Base-by-base conservation (phyloP, 495 filamentous ascomycete genomes). In the Chaetomidium leptoderma region DNA sequence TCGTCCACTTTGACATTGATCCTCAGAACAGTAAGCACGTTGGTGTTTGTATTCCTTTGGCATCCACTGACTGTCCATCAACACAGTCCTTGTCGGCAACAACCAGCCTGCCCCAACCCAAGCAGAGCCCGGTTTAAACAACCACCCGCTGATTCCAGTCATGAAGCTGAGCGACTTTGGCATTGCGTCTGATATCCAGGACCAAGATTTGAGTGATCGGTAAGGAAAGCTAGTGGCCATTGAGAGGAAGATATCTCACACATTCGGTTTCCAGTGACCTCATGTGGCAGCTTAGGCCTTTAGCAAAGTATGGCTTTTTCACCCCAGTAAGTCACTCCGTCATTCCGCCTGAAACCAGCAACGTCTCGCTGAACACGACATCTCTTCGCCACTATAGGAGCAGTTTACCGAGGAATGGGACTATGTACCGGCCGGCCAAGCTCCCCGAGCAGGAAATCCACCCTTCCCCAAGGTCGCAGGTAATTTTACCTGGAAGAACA, bases 1-100 rank as follows among this genome's bases (percentile, higher is more conserved):
- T 23, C 17, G 17, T 49, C 2, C 57, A 59, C 40, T 59, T 59
- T 19, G 49, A 59, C 37, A 59, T 59, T 17, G 57, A 59, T 32
- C 39, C 57, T 16, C 19, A 39, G 1, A 59, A 59, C 40, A 43
- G 46, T 44, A 44, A n/a, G n/a, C n/a, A n/a, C n/a, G n/a, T 39
- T 39, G 7, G 35, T 39, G n/a, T 19, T 6, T 19, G 1, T 32
- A 4, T 49, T 10, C 35, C 14, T 11, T 32, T 32, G 30, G 8
- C 3, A 13, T 0, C 7, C 14, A 8, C 24, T 46, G n/a, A 46
- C 24, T 7, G 0, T 43, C 7, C 19, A 14, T 7, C 4, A 2
- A 4, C 14, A 26, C 14, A 46, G 43, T 46, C 14, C 24, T 46
- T 9, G 43, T 46, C 1, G 23, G 24, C 43, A 19, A n/a, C 2